A percentile compares a stretch with the other conserved stretches of the same genome.
These are phyloP conservation scores for Ceratocystis ficicola DNA, from an alignment of 2,329 filamentous ascomycete genomes.

Conservation along the genomic window DNA sequence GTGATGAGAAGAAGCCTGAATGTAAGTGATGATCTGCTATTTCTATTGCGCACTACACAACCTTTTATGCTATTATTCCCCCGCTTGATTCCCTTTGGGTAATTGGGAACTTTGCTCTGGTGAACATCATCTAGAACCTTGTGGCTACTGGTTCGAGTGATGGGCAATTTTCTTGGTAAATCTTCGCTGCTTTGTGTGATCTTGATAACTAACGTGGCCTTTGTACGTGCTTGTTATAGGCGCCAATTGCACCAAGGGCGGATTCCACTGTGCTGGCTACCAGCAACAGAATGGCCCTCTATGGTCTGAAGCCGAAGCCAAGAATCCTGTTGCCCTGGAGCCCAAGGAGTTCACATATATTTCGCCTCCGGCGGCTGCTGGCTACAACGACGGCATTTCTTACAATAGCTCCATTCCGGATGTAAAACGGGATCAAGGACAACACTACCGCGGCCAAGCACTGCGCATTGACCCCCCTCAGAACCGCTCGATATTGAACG, in stretches of 20 bases:
- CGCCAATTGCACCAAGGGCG: constrained; percentile 80
- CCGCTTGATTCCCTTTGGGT: neutral
- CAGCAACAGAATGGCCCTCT: constrained; percentile 58
- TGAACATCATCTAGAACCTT: constrained; percentile 6
- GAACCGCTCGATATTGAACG: constrained; percentile 40
- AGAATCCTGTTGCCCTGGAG: constrained; percentile 61
- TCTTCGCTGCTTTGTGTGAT: neutral
- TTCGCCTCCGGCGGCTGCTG: constrained; percentile 29
- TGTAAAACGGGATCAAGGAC: constrained; percentile 37
- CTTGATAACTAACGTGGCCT: constrained; percentile 1
- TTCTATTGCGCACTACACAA: neutral
- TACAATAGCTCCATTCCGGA: constrained; percentile 47
- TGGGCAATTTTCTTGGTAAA: neutral
- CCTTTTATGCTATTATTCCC: neutral
- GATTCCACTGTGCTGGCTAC: constrained; percentile 86
- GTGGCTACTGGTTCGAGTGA: neutral
- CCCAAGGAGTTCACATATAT: constrained; percentile 63
- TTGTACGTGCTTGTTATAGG: constrained; percentile 36
- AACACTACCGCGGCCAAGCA: constrained; percentile 48
- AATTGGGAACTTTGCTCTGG: neutral
- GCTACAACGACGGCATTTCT: constrained; percentile 42
- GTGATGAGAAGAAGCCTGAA: constrained; percentile 83
- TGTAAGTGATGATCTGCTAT: constrained; percentile 42
- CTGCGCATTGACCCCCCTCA: constrained; percentile 53
- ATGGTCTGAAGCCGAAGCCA: constrained; percentile 65